These are phyloP conservation scores for Harringtonia lauricola DNA, from an alignment of 2,329 filamentous ascomycete species.

Conservation along the genomic window DNA sequence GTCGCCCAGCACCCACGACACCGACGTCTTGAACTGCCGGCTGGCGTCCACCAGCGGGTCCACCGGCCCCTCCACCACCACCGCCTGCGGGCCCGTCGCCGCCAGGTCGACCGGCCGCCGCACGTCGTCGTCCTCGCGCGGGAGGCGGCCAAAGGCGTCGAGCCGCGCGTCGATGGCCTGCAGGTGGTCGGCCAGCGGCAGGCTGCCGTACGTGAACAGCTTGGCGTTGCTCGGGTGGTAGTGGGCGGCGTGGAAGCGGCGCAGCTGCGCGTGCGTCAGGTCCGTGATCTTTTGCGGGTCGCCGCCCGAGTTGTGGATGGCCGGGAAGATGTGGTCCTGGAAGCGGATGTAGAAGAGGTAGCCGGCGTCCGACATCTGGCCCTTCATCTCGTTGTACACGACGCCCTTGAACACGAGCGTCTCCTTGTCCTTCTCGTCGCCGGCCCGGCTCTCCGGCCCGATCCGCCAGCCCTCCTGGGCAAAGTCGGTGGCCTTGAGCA, in stretches of 20 bases:
- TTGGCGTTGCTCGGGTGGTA: slow-evolving; percentile 98
- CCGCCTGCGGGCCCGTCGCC: slow-evolving; percentile 46
- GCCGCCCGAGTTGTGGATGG: slow-evolving; percentile 91
- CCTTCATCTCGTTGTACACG: slow-evolving; percentile 99
- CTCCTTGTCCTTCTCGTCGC: no score
- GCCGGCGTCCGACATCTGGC: slow-evolving; percentile 93
- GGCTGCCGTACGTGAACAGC: slow-evolving; percentile 88
- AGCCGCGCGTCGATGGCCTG: slow-evolving; percentile 68
- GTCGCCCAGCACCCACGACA: slow-evolving; percentile 85
- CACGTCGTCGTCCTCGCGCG: slow-evolving; percentile 55
- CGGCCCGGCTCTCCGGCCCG: slow-evolving; percentile 74
- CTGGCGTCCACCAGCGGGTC: slow-evolving; percentile 79
- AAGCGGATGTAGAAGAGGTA: slow-evolving; percentile 95
- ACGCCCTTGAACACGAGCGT: slow-evolving; percentile 93
- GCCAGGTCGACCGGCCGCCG: slow-evolving; percentile 63
- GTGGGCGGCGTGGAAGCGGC: slow-evolving; percentile 79
- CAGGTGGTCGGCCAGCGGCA: slow-evolving; percentile 74
- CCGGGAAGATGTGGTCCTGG: slow-evolving; percentile 87
- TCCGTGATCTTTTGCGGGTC: slow-evolving; percentile 96
- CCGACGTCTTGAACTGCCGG: slow-evolving; percentile 86
- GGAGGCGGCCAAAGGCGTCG: slow-evolving; percentile 58
- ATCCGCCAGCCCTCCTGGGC: slow-evolving; percentile 95
- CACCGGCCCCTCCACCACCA: slow-evolving; percentile 68
- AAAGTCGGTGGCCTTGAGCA: slow-evolving; percentile 86
- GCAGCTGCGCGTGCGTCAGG: slow-evolving; percentile 81